Conservation (phyloP, 768 basidiomycete genomes). For the Pholiota molesta region DNA sequence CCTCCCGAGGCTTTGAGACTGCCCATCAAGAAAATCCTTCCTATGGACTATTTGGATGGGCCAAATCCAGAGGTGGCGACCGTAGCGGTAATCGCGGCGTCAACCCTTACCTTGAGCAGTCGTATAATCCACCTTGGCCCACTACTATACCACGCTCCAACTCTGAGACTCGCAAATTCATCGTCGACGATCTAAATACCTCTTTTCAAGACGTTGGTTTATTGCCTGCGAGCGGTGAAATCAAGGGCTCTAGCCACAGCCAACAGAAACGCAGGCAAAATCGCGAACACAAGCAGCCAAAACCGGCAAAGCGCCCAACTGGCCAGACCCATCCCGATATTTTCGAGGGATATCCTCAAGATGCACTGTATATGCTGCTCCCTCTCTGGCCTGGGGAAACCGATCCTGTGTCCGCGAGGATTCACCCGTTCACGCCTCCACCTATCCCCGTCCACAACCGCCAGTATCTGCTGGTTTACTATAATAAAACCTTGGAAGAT, state of each 20-base stretch:
- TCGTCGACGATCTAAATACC: constrained; percentile 68
- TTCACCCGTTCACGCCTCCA: constrained; percentile 35
- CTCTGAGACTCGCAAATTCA: constrained; percentile 69
- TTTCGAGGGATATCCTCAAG: constrained; percentile 64
- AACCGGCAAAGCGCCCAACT: constrained; percentile 19
- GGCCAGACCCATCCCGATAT: constrained; percentile 38
- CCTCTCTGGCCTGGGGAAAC: constrained; percentile 85
- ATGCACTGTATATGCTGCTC: constrained; percentile 80
- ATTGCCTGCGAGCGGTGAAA: constrained; percentile 55
- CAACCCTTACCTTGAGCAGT: constrained; percentile 21
- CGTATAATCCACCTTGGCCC: constrained; percentile 61
- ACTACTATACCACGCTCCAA: constrained; percentile 62
- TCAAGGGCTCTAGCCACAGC: constrained; percentile 21
- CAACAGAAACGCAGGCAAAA: constrained; percentile 23
- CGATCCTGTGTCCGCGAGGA: constrained; percentile 43
- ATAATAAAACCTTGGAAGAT: constrained; percentile 50
- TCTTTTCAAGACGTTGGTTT: constrained; percentile 84
- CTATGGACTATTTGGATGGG: constrained; percentile 29
- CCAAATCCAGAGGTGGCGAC: constrained; percentile 22
- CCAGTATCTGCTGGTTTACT: constrained; percentile 80
- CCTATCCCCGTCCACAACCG: constrained; percentile 53
- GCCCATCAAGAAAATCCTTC: constrained; percentile 30
- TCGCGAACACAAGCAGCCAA: constrained; percentile 17
- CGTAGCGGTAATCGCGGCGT: constrained; percentile 21
- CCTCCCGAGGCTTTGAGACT: constrained; percentile 57